Base-by-base conservation (phyloP, 1,284 basidiomycete species). In the Ustilago nuda region DNA sequence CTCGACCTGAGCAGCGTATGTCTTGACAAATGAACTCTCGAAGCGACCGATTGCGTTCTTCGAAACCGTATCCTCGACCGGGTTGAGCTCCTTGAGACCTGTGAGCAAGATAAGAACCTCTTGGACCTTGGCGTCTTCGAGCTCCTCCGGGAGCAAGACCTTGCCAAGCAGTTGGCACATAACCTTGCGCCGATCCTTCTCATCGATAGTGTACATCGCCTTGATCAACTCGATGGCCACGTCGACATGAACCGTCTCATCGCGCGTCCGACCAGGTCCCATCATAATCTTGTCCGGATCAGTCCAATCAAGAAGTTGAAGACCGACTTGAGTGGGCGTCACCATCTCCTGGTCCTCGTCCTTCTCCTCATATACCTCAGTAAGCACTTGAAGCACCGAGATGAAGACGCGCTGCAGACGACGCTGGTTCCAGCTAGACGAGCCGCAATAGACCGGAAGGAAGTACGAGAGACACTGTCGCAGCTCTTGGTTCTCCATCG, bases 381-480 rank as follows among this genome's bases (percentile, higher is more conserved):
- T 87, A 2, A 94, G 89, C 57, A 92, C 88, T 51, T 91, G 89
- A 67, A 93, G 92, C 2, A 92, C 89, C 11, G 90, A 87, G n/a
- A 94, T 86, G 84, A 95, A 92, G 57, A 94, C 94, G 76, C 91
- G 89, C 79, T 91, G 91, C 89, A 96, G 91, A 30, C 91, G 88
- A 12, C 89, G 87, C 87, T 98, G 95, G 83, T 98, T 96, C 17
- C 86, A 86, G 2, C 91, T 87, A 0, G 92, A 92, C 1, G 94
- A 94, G 85, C 93, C 95, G 86, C 93, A 94, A 85, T 94, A 98
- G 0, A 95, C 92, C 0, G 95, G 94, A 87, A 99, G 92, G 88
- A 98, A 98, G 87, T 98, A 98, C 19, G 94, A 92, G 32, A 99
- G 88, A 84, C 95, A 98, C 86, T 98, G 96, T 61, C 94, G 89